Conservation (phyloP, 2,329 filamentous ascomycete species). For the Pseudogymnoascus sp. region DNA sequence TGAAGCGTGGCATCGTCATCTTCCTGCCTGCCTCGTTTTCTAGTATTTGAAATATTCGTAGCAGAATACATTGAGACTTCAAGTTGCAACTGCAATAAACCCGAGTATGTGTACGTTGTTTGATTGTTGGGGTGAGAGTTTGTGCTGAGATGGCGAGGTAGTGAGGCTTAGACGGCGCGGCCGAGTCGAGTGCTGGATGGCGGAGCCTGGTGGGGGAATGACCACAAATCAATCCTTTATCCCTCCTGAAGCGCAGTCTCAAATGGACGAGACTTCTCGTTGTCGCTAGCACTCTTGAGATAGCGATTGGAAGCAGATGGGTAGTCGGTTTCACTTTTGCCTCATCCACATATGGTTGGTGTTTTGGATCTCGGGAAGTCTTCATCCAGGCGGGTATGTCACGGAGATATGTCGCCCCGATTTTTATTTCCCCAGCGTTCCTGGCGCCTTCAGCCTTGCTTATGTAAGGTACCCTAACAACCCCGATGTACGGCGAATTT, state of each 20-base stretch:
- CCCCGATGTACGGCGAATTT: neutral
- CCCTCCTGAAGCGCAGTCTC: neutral
- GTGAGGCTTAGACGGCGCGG: neutral
- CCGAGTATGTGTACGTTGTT: neutral
- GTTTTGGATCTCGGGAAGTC: conserved; percentile 1
- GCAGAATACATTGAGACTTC: neutral
- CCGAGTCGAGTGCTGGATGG: neutral
- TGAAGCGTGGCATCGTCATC: conserved; percentile 18
- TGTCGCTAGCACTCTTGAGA: neutral
- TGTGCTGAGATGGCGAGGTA: neutral
- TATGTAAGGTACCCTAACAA: neutral
- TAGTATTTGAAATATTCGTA: neutral
- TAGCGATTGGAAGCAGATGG: neutral
- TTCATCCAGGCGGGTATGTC: conserved; percentile 6
- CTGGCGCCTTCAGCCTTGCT: neutral
- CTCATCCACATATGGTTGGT: neutral
- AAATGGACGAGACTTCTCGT: neutral
- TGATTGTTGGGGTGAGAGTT: neutral
- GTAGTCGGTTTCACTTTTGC: conserved; percentile 1
- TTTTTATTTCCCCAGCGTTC: neutral
- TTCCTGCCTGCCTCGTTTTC: conserved; percentile 12
- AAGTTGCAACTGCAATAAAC: neutral
- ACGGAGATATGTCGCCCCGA: neutral
- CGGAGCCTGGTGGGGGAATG: neutral
- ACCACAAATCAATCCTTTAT: neutral